A percentile compares a stretch with the other conserved stretches of the same genome.
These are phyloP conservation scores for Calonectria naviculata DNA, from an alignment of 2,329 filamentous ascomycete genomes.

Conservation along the genomic window DNA sequence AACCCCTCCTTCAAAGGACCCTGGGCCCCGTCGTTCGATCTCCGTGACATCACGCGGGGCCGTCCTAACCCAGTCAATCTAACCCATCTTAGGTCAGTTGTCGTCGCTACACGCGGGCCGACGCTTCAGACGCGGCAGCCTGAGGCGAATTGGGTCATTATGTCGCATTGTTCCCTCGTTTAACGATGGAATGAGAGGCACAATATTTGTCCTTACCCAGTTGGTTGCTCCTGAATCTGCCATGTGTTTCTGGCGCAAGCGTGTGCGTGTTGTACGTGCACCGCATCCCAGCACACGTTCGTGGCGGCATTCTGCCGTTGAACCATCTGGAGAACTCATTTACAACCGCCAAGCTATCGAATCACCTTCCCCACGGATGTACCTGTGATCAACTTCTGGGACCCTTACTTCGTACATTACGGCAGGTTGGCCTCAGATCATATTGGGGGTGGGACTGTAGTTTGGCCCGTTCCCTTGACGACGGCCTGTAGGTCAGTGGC, in stretches of 20 bases:
- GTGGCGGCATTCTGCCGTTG: background rate
- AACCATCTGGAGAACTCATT: slow-evolving; percentile 11
- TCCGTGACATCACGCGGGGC: slow-evolving; percentile 36
- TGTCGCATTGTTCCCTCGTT: background rate
- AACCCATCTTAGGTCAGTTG: slow-evolving; percentile 11
- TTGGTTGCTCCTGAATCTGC: slow-evolving; percentile 11
- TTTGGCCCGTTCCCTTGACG: slow-evolving; percentile 14
- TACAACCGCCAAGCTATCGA: slow-evolving; percentile 1
- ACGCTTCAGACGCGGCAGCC: slow-evolving; percentile 23
- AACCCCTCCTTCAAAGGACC: slow-evolving; percentile 19
- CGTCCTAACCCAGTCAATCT: background rate
- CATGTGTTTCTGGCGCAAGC: background rate
- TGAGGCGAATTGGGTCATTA: slow-evolving; percentile 30
- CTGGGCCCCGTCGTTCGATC: slow-evolving; percentile 35
- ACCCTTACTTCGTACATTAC: slow-evolving; percentile 1
- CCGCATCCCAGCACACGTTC: background rate
- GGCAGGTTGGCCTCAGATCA: slow-evolving; percentile 12
- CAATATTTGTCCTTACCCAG: background rate
- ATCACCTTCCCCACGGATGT: slow-evolving; percentile 16
- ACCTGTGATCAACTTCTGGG: slow-evolving; percentile 5
- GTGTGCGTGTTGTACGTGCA: background rate
- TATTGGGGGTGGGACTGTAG: slow-evolving; percentile 1
- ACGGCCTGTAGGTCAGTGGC: background rate
- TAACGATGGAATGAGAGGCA: background rate
- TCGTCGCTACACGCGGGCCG: slow-evolving; percentile 19